Evolutionary conservation across 768 basidiomycete species (phyloP), one percentile per base, ranked within the genome.

Genomic region (Leucocoprinus birnbaumii): DNA sequence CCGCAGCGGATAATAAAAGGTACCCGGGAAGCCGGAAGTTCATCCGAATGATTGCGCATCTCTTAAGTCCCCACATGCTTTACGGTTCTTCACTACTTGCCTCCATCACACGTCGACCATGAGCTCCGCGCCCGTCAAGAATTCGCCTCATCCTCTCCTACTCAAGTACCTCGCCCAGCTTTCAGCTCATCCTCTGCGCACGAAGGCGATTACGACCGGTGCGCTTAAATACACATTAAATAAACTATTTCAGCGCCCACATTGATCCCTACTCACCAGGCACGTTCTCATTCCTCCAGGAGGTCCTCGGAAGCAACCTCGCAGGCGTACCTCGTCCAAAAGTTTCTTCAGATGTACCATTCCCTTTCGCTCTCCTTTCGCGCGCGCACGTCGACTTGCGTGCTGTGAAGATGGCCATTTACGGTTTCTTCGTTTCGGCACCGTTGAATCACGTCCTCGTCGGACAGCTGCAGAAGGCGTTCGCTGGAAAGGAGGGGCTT

Each of bases 341-440:
- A 37, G 72, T 80, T 7, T 58, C 78, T 31, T 83, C 83, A 58
- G 71, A 83, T 73, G 80, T 83, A 1, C 76, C 87, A 2, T 58
- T 74, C 21, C 63, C 83, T 58, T 62, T 76, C 49, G 83, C 80
- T 59, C 64, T 73, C 16, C 78, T 88, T 46, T 83, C 80, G 3
- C 73, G 69, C 45, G 72, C 73, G 4, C 84, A 89, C 65, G 68
- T 93, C 49, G 77, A 91, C 65, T 55, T 73, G 57, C 87, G 85
- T 62, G 89, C 93, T 6, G 53, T 89, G 62, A 92, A 94, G 69
- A 91, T 94, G 86, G 88, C 83, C 0, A 48, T 87, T 19, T 94
- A 92, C 65, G 93, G 93, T 57, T 84, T 89, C 72, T 76, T 88
- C 61, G 79, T 95, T 38, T 91, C 91, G 11, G 93, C 91, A 5